Conservation (phyloP, 2,329 filamentous ascomycete species). For the Aureobasidium sp. region DNA sequence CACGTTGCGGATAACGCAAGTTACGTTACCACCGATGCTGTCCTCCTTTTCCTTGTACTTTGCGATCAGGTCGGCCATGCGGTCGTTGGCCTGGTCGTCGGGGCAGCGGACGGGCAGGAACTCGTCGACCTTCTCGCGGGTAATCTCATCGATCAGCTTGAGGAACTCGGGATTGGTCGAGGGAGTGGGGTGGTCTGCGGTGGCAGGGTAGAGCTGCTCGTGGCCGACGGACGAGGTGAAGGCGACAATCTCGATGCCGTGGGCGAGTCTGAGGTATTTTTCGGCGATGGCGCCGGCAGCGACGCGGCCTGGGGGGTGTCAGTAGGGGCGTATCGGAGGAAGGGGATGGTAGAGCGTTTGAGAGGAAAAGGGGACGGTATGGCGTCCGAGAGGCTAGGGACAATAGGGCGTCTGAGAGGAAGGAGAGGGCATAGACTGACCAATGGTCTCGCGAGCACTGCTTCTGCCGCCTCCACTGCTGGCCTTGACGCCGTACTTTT, state of each 20-base stretch:
- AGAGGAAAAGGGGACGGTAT: too few species aligned
- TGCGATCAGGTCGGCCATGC: slow-evolving; percentile 75
- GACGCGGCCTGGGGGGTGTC: slow-evolving; percentile 55
- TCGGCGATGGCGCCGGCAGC: slow-evolving; percentile 89
- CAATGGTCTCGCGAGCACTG: slow-evolving; percentile 92
- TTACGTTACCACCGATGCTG: slow-evolving; percentile 91
- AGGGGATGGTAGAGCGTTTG: too few species aligned
- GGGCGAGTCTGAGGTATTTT: slow-evolving; percentile 75
- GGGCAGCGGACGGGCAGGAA: slow-evolving; percentile 87
- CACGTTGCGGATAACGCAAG: slow-evolving; percentile 81
- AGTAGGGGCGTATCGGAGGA: neutral
- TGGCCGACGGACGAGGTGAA: slow-evolving; percentile 81
- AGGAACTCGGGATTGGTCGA: slow-evolving; percentile 75
- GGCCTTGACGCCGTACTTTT: slow-evolving; percentile 94
- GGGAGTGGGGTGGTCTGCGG: slow-evolving; percentile 58
- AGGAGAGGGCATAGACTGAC: slow-evolving; percentile 31
- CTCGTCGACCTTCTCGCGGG: slow-evolving; percentile 69
- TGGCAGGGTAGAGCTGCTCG: slow-evolving; percentile 69
- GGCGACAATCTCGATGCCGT: slow-evolving; percentile 84
- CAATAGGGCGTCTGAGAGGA: too few species aligned
- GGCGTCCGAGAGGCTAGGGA: too few species aligned
- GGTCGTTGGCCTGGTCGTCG: slow-evolving; percentile 52
- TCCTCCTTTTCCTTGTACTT: slow-evolving; percentile 71
- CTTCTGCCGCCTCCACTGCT: slow-evolving; percentile 83
- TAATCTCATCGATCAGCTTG: slow-evolving; percentile 62